These are phyloP conservation scores for Boletus sp. DNA, from an alignment of 768 basidiomycete genomes.

Conservation along the genomic window DNA sequence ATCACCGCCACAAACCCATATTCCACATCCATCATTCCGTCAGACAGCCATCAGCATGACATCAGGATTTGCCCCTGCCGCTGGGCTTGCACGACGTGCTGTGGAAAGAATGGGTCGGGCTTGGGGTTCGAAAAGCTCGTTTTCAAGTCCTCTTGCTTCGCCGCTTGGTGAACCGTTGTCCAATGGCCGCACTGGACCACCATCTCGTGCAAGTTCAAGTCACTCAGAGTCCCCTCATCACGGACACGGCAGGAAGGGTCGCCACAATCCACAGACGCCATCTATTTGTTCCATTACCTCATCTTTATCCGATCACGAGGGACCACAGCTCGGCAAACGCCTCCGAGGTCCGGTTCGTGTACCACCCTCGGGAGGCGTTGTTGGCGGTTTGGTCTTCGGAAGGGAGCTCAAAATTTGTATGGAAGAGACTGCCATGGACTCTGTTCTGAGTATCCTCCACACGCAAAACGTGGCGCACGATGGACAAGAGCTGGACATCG, in stretches of 20 bases:
- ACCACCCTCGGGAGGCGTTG: constrained; percentile 32
- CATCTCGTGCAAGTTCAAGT: constrained; percentile 42
- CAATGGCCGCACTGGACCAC: constrained; percentile 30
- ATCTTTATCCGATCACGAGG: constrained; percentile 49
- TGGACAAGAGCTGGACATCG: neutral
- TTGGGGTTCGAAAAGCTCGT: constrained; percentile 45
- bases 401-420: constrained; percentile 55
- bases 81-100: constrained; percentile 72
- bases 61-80: constrained; percentile 64
- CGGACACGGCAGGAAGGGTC: constrained; percentile 35
- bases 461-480: constrained; percentile 1
- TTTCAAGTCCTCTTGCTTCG: constrained; percentile 44
- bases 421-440: constrained; percentile 52
- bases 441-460: constrained; percentile 9
- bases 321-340: constrained; percentile 53
- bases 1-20: constrained; percentile 5
- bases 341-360: constrained; percentile 53
- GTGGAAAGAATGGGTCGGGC: constrained; percentile 75
- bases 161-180: constrained; percentile 43
- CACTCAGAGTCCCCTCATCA: constrained; percentile 31
- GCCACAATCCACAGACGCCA: constrained; percentile 60
- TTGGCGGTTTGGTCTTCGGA: constrained; percentile 65
- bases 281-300: constrained; percentile 52
- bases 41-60: constrained; percentile 77
- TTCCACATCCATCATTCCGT: constrained; percentile 39